Evolutionary conservation across 208 protist species (phyloP), one percentile per base, ranked within the genome.

Genomic region (Crithidia fasciculata): DNA sequence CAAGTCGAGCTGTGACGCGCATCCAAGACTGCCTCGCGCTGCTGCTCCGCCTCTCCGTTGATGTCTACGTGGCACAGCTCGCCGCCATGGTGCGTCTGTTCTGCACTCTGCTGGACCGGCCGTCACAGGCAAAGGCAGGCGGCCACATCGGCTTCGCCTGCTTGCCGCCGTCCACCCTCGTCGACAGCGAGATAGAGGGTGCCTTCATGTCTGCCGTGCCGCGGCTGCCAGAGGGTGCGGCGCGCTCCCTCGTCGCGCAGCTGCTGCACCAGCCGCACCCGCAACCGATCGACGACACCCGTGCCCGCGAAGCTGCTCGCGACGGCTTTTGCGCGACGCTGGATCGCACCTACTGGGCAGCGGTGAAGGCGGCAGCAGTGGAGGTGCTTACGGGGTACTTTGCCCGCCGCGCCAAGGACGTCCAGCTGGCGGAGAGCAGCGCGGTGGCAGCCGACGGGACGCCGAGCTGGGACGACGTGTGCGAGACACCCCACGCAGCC

Each of bases 1-100:
- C 63, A 3, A 28, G 59, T 16, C 49, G 16, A 28, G 59, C 67
- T 8, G 45, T 44, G 8, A 18, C 58, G 5, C 69, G 53, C 18
- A 60, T 84, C 44, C 52, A 74, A 15, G 64, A 72, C 19, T 74
- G 67, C 43, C 69, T 80, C 9, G 64, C 73, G 39, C 72, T 77
- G 41, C 66, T 86, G 39, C 54, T 82, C 18, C 69, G 74, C 2
- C 50, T 72, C 45, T 76, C 70, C n/a, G 65, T 78, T 28, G 68
- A 76, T 36, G 50, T 72, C 52, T 72, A 59, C 28, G 52, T 78
- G 12, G 44, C 41, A 8, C 74, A 78, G 53, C 66, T 78, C n/a
- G 66, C 74, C 3, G 74, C 65, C 15, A 43, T 59, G 52, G 49
- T 69, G 58, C 74, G 59, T 0, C 52, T 78, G 0, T 49, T 78